Conservation (phyloP, 176 grass and related monocot genomes). For the Hyparrhenia diplandra region DNA sequence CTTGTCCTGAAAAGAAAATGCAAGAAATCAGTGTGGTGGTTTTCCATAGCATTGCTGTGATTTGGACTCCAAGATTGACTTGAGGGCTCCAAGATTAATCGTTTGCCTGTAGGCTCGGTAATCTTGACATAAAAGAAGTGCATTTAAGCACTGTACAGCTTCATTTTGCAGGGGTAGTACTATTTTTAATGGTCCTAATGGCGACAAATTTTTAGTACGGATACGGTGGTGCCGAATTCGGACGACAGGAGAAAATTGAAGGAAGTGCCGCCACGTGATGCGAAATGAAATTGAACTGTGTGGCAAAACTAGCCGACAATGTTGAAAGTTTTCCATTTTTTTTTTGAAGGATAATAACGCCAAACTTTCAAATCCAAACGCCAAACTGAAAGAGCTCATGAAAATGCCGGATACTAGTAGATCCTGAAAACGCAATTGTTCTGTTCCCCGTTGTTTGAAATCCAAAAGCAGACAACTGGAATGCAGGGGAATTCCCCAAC, state of each 20-base stretch:
- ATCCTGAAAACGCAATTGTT: not conserved
- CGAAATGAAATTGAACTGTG: not conserved
- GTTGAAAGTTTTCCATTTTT: not conserved
- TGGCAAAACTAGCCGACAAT: slow-evolving; percentile 16
- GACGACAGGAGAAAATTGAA: not conserved
- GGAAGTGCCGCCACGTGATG: slow-evolving; percentile 11
- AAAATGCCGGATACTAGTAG: not conserved
- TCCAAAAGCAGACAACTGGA: not conserved
- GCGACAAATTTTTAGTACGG: slow-evolving; percentile 1
- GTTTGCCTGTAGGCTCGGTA: not conserved
- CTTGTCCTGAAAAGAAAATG: slow-evolving; percentile 8
- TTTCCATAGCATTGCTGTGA: not conserved
- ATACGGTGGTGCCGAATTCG: not conserved
- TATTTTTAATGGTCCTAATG: not conserved
- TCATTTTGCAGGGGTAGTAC: not conserved
- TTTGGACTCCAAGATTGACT: not conserved
- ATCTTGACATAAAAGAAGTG: not conserved
- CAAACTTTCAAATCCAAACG: slow-evolving; percentile 2
- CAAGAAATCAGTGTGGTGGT: not conserved
- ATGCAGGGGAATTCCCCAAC: not conserved
- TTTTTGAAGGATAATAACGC: too few relatives aligned
- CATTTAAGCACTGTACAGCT: not conserved
- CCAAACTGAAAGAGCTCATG: not conserved
- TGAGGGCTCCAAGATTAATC: not conserved
- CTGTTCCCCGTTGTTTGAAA: not conserved